Percentiles rank a stretch among this genome's conserved stretches.
phyloP scores from a whole-genome alignment of 2,329 filamentous ascomycete species.

The Rhinocladiella mackenziei region DNA sequence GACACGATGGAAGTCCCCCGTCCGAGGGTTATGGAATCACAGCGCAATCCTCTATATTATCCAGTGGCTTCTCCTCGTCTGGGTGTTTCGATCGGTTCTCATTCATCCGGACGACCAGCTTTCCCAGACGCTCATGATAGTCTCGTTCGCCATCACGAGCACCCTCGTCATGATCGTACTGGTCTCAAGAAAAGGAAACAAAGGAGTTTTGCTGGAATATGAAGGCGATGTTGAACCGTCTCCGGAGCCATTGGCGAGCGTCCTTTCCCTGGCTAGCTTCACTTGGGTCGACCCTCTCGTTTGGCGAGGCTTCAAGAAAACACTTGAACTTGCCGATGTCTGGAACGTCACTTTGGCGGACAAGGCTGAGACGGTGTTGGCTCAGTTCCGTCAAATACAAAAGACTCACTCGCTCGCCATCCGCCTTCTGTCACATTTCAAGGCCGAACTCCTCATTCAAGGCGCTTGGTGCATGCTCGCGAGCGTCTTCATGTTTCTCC shows the following conservation, averaged over 20 bases:
- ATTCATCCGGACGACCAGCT: conserved; percentile 67
- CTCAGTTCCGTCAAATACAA: conserved; percentile 78
- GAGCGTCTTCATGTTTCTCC: conserved; percentile 82
- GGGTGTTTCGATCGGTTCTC: conserved; percentile 79
- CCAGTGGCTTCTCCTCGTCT: conserved; percentile 72
- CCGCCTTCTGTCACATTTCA: conserved; percentile 83
- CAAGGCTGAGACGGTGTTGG: conserved; percentile 75
- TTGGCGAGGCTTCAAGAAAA: conserved; percentile 79
- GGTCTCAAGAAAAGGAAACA: conserved; percentile 86
- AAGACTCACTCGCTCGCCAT: conserved; percentile 74
- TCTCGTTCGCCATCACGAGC: conserved; percentile 70
- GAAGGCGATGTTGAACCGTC: conserved; percentile 85
- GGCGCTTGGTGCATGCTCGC: conserved; percentile 74
- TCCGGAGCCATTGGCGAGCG: conserved; percentile 77
- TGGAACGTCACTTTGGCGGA: conserved; percentile 89
- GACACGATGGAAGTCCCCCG: conserved; percentile 57
- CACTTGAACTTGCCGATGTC: conserved; percentile 76
- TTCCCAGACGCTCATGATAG: conserved; percentile 61
- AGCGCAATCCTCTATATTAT: conserved; percentile 77
- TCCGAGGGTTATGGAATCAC: conserved; percentile 85
- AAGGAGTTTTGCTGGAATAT: conserved; percentile 79
- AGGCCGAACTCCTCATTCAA: conserved; percentile 68
- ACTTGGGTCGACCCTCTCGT: conserved; percentile 87
- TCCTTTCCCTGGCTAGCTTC: conserved; percentile 84
- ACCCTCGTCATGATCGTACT: conserved; percentile 72